Conservation (phyloP, 139 green algal genomes). For the Closterium sp. region DNA sequence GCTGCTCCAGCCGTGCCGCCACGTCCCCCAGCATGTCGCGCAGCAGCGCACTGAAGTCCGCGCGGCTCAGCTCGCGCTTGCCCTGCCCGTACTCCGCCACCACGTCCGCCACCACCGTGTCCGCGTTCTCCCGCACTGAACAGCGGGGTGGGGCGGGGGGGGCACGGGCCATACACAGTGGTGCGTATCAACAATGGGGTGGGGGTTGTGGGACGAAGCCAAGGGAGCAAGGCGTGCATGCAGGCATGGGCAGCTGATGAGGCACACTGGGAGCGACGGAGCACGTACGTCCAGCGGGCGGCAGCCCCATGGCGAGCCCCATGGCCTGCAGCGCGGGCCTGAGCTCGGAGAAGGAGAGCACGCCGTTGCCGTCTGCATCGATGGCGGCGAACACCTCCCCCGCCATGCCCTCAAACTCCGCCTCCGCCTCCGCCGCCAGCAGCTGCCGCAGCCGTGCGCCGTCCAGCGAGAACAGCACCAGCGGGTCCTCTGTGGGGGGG, state of each 20-base stretch:
- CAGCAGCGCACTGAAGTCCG: neutral
- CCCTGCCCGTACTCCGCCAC: slow-evolving; percentile 1
- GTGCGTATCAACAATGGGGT: too few relatives aligned
- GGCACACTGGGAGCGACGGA: neutral
- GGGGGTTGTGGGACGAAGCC: too few relatives aligned
- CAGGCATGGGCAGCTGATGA: too few relatives aligned
- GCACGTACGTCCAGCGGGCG: neutral
- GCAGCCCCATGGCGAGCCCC: neutral
- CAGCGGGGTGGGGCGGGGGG: neutral
- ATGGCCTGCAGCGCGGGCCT: neutral
- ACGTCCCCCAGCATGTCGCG: slow-evolving; percentile 19
- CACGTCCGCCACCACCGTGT: neutral
- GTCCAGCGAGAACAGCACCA: slow-evolving; percentile 2
- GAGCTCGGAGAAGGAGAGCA: slow-evolving; percentile 12
- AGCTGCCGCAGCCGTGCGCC: neutral
- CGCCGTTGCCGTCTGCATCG: slow-evolving; percentile 10
- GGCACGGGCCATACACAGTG: too few relatives aligned
- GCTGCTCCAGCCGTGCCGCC: neutral
- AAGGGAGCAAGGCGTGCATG: too few relatives aligned
- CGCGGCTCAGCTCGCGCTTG: neutral
- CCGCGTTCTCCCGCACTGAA: neutral
- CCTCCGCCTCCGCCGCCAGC: slow-evolving; percentile 13
- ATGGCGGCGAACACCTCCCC: neutral
- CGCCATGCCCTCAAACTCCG: slow-evolving; percentile 15
- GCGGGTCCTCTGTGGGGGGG: neutral